Conservation (phyloP, 1,284 basidiomycete genomes). For the Malassezia caprae region DNA sequence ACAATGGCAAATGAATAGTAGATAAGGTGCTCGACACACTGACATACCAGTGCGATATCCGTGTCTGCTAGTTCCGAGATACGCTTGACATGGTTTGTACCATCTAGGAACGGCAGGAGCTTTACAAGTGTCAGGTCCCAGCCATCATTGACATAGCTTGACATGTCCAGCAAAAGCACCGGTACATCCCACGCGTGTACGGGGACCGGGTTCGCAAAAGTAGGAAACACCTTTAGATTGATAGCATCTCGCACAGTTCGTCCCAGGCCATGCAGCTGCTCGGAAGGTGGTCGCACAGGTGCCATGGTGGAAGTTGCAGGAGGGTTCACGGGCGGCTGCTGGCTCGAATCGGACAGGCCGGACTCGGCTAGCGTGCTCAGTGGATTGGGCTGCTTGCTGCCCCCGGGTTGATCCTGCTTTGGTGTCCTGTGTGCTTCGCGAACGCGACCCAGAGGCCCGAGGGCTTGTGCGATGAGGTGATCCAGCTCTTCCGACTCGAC, state of each 20-base stretch:
- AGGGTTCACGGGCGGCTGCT: not conserved
- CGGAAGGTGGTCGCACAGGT: not conserved
- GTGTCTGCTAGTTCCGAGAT: conserved; percentile 88
- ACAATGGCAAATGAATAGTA: conserved; percentile 94
- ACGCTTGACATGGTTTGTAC: conserved; percentile 76
- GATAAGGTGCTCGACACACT: conserved; percentile 85
- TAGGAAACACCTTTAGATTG: conserved; percentile 78
- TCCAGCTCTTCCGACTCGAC: conserved; percentile 14
- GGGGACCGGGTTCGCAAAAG: conserved; percentile 81
- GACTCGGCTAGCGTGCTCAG: not conserved
- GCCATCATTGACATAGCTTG: conserved; percentile 69
- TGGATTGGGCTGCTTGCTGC: not conserved
- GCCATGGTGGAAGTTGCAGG: not conserved
- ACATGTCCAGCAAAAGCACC: conserved; percentile 72
- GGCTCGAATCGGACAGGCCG: not conserved
- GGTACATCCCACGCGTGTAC: conserved; percentile 95
- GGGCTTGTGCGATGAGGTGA: conserved; percentile 2
- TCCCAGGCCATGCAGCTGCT: conserved; percentile 33
- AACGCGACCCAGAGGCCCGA: conserved; percentile 2
- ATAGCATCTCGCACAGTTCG: conserved; percentile 45
- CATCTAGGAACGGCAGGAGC: conserved; percentile 62
- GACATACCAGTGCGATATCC: conserved; percentile 69
- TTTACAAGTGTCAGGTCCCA: conserved; percentile 94
- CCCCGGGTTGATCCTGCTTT: no score
- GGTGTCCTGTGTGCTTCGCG: not conserved